Evolutionary conservation across 2,329 filamentous ascomycete genomes (phyloP).

Genomic region (Colletotrichum phormii): DNA sequence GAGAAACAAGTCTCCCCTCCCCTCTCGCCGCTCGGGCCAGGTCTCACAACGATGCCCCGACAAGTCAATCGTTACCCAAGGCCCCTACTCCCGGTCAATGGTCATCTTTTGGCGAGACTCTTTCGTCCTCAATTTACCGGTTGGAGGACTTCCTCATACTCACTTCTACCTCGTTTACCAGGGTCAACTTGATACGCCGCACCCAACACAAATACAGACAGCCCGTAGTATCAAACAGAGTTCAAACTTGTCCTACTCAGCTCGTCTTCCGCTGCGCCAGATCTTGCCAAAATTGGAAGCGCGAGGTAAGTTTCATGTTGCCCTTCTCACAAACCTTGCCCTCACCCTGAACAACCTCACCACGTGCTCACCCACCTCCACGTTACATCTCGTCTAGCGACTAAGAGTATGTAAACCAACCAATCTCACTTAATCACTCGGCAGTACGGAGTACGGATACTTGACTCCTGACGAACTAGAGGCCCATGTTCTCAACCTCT

Average conservation of each 20-base stretch:
- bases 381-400: neutral
- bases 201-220: neutral
- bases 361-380: neutral
- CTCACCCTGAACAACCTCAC: neutral
- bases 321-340: neutral
- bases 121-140: no score
- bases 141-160: neutral
- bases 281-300: neutral
- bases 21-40: neutral
- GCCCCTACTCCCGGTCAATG: neutral
- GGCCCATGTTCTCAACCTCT: neutral
- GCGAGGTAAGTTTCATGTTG: neutral
- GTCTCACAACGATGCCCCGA: slow-evolving; percentile 13
- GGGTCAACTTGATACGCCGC: neutral
- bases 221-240: neutral
- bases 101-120: no score
- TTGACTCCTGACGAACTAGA: neutral
- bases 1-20: slow-evolving; percentile 3
- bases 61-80: slow-evolving; percentile 7
- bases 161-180: neutral
- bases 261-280: neutral
- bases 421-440: neutral
- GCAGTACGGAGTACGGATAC: neutral
- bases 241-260: neutral
- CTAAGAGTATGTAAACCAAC: neutral